Conservation (phyloP, 2,329 filamentous ascomycete species). For the Cephalotrichum gorgonifer region DNA sequence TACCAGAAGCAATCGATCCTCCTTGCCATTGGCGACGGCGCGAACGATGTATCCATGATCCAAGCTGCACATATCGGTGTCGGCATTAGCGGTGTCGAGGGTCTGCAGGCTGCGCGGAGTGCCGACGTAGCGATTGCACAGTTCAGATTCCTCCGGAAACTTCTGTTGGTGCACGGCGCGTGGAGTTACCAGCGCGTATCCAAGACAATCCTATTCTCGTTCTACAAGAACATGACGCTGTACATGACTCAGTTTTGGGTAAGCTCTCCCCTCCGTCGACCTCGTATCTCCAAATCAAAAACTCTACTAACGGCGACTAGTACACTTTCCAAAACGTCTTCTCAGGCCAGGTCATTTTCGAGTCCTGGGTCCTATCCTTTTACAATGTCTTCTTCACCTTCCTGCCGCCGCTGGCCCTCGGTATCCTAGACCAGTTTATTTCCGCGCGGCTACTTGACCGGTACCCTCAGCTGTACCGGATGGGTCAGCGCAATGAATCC, state of each 20-base stretch:
- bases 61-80: slow-evolving; percentile 97
- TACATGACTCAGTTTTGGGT: slow-evolving; percentile 99
- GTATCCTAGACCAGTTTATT: slow-evolving; percentile 96
- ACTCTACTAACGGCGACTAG: slow-evolving; percentile 32
- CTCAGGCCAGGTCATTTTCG: slow-evolving; percentile 94
- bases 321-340: slow-evolving; percentile 98
- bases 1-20: slow-evolving; percentile 81
- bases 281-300: background rate
- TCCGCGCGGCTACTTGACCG: slow-evolving; percentile 86
- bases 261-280: slow-evolving; percentile 10
- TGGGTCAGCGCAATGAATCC: slow-evolving; percentile 87
- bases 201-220: slow-evolving; percentile 96
- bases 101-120: slow-evolving; percentile 89
- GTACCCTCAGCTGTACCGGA: slow-evolving; percentile 89
- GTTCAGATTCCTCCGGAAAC: slow-evolving; percentile 88
- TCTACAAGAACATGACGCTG: slow-evolving; percentile 97
- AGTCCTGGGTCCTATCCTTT: slow-evolving; percentile 98
- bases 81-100: slow-evolving; percentile 93
- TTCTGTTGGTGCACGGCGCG: slow-evolving; percentile 86
- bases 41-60: slow-evolving; percentile 99
- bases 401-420: slow-evolving; percentile 83
- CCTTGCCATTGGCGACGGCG: slow-evolving; percentile 91
- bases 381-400: slow-evolving; percentile 99
- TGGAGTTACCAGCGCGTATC: slow-evolving; percentile 97
- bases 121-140: slow-evolving; percentile 94